A percentile compares a stretch with the other conserved stretches of the same genome.
Evolutionary conservation across 495 filamentous ascomycete species (phyloP).

Genomic region (Geopyxis carbonaria): DNA sequence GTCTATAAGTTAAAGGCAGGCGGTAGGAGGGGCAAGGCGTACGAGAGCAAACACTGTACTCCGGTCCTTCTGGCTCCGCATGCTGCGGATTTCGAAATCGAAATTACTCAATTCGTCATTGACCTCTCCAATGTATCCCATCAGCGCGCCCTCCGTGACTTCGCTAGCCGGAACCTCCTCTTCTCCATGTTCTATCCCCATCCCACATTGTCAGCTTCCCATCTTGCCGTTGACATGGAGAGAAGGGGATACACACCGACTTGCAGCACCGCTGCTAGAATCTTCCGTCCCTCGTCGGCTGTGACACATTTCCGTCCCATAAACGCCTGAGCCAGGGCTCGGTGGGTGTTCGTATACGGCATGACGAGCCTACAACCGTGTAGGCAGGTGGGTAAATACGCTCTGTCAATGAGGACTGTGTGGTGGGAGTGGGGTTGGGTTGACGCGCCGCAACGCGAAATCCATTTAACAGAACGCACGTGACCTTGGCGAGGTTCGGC

Average conservation of each 20-base stretch:
- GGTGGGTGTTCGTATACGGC: slow-evolving; percentile 46
- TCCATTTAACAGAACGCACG: too few species aligned
- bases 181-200: too few species aligned
- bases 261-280: slow-evolving; percentile 61
- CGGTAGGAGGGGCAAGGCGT: not conserved
- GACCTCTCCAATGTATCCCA: slow-evolving; percentile 36
- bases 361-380: too few species aligned
- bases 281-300: slow-evolving; percentile 48
- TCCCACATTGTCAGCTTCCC: too few species aligned
- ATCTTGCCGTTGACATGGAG: not conserved
- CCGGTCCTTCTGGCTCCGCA: slow-evolving; percentile 45
- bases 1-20: not conserved
- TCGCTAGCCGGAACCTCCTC: too few species aligned
- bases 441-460: too few species aligned
- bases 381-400: too few species aligned
- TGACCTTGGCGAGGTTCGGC: too few species aligned
- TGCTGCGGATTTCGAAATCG: slow-evolving; percentile 71
- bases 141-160: slow-evolving; percentile 24
- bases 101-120: slow-evolving; percentile 55
- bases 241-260: slow-evolving; percentile 28
- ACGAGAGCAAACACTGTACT: slow-evolving; percentile 24
- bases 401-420: too few species aligned
- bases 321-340: slow-evolving; percentile 87
- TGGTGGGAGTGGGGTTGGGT: too few species aligned
- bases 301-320: slow-evolving; percentile 62